Base-by-base conservation (phyloP, 2,329 filamentous ascomycete genomes). In the Aureobasidium melanogenum region DNA sequence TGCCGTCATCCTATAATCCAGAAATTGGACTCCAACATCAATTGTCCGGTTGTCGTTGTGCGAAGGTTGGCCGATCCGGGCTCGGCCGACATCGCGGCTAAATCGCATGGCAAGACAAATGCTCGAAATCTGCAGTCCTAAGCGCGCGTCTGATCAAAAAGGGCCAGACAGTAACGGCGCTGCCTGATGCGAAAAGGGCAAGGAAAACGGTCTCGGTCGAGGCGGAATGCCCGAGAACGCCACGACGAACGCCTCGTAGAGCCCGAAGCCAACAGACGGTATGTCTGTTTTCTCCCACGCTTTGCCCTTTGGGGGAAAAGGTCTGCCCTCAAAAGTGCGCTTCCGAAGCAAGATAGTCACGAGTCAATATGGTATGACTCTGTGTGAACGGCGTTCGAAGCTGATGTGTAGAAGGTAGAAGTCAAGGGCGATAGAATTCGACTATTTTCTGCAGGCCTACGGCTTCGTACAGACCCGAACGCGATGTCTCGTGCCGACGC, bases 61-160 rank as follows among this genome's bases (percentile, higher is more conserved):
- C n/a, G 15, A 34, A 32, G 30, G 47, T 32, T 50, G 28, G 47
- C 8, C 32, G 32, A 36, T 51, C 48, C 48, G 48, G 32, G 15
- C 19, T 38, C 48, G 30, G 44, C 48, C 32, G 30, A 15, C 30
- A 34, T 38, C 46, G 48, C 48, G 48, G 30, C 48, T 51, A 51
- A 38, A 24, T 32, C 22, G 32, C 7, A 22, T 34, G 7, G 22
- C 19, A 54, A 36, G 36, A 24, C 34, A 54, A 54, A 24, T 5
- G 22, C 3, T 19, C 28, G 24, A 19, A 54, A 54, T 2, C 39
- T 39, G 30, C 36, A 54, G 30, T 54, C 36, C 6, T 41, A 54
- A 54, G 50, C 50, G 50, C 50, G 50, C 36, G 50, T 15, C 50
- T 54, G 50, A 39, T 54, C 50, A 12, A 30, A 54, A 54, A n/a